These are phyloP conservation scores for Fusarium clavum DNA, from an alignment of 2,329 filamentous ascomycete species.

Conservation along the genomic window DNA sequence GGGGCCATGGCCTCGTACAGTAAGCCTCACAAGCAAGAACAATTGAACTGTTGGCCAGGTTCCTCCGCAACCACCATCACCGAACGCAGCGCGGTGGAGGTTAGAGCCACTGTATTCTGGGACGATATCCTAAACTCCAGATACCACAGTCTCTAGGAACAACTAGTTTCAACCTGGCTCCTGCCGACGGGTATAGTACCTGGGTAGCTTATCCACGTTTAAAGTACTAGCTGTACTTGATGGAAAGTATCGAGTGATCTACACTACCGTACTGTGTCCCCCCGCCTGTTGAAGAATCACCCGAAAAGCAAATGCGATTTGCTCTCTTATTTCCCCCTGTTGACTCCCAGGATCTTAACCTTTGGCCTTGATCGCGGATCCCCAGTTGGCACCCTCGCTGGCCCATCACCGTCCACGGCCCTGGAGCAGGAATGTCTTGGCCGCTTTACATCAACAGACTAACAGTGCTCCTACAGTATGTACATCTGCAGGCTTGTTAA, in stretches of 20 bases:
- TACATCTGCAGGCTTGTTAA: slow-evolving; percentile 20
- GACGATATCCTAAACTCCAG: slow-evolving; percentile 12
- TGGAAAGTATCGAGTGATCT: slow-evolving; percentile 19
- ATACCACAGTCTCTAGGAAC: background rate
- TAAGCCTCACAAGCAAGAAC: slow-evolving; percentile 32
- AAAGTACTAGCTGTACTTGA: background rate
- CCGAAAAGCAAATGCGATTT: slow-evolving; percentile 4
- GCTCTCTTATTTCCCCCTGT: slow-evolving; percentile 5
- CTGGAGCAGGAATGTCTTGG: slow-evolving; percentile 33
- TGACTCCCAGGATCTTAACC: slow-evolving; percentile 3
- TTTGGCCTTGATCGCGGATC: slow-evolving; percentile 29
- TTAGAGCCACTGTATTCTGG: slow-evolving; percentile 12
- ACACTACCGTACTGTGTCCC: slow-evolving; percentile 7
- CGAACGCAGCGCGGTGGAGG: slow-evolving; percentile 25
- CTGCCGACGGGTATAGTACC: background rate
- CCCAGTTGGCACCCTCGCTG: slow-evolving; percentile 16
- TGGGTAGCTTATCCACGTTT: background rate
- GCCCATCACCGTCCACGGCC: slow-evolving; percentile 12
- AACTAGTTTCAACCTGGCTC: background rate
- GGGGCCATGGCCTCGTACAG: slow-evolving; percentile 34
- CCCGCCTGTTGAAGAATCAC: slow-evolving; percentile 11
- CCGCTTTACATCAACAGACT: slow-evolving; percentile 24
- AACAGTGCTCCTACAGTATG: slow-evolving; percentile 10
- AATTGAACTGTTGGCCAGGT: slow-evolving; percentile 8
- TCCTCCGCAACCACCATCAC: slow-evolving; percentile 24